Base-by-base conservation (phyloP, 2,329 filamentous ascomycete genomes). In the Endoconidiophora laricicola region DNA sequence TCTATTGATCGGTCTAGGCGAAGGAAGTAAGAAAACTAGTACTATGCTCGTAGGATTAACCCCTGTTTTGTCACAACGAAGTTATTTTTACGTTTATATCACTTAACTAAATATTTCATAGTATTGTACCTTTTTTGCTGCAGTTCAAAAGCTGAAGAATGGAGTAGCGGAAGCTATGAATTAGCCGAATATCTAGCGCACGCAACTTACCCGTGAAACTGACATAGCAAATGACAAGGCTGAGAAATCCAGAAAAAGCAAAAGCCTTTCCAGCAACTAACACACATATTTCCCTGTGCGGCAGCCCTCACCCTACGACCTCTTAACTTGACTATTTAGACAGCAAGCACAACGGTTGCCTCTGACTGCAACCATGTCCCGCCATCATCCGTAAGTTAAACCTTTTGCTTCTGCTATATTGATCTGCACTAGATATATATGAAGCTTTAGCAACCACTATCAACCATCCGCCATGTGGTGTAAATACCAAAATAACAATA, bases 361-460 rank as follows among this genome's bases (percentile, higher is more conserved):
- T 20, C 10, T 36, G 14, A 16, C 37, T 14, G 46, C 54, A 61
- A 73, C 36, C 62, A 93, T 93, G 86, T 94, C 86, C 62, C 86
- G 86, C 70, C 86, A 94, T 75, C 86, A 95, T 66, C 88, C 88
- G 81, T 84, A 73, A 72, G 78, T 71, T 46, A 33, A 33, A 12
- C 14, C 33, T 10, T 6, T 12, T 3, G 33, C 52, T 22, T 14
- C 16, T 18, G 16, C 16, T 18, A 18, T 18, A 18, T 18, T 18
- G 16, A 18, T 18, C 16, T 18, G 2, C 16, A 18, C 16, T 18
- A 18, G 16, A 18, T 18, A 18, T 18, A 18, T 18, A 18, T 18
- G 16, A 18, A 18, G 16, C 16, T 18, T 18, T 18, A 18, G 16
- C 16, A 18, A 18, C 16, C 16, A 18, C 16, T 18, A 18, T 18